A percentile compares a stretch with the other conserved stretches of the same genome.
Evolutionary conservation across 1,139 yeast genomes (phyloP).

Genomic region (Candida tropicalis): DNA sequence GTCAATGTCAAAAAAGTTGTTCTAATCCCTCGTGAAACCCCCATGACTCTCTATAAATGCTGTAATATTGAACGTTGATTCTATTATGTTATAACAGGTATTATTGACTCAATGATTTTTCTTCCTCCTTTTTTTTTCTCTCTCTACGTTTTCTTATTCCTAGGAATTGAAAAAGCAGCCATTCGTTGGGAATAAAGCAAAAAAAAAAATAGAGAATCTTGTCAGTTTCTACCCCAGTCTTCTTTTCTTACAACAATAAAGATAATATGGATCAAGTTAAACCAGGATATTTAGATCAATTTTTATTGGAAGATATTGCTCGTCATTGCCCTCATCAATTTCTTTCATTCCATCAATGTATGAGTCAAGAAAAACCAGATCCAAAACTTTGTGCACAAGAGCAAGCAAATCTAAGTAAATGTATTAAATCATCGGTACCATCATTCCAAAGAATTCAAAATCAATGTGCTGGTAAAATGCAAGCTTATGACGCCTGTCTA

Average conservation of each 20-base stretch:
- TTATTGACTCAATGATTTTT: no score
- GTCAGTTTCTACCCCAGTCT: no score
- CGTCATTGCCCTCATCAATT: constrained; percentile 66
- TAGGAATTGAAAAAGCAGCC: no score
- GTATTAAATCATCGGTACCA: constrained; percentile 64
- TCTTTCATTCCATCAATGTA: constrained; percentile 65
- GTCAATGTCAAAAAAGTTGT: constrained; percentile 36
- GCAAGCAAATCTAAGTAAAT: constrained; percentile 54
- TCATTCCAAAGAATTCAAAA: constrained; percentile 64
- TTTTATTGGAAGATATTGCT: constrained; percentile 51
- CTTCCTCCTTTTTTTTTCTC: background rate
- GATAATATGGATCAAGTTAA: constrained; percentile 14
- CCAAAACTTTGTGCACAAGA: constrained; percentile 50
- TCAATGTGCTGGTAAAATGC: constrained; percentile 56
- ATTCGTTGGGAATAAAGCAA: background rate
- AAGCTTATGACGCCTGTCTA: constrained; percentile 64
- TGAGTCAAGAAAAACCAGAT: constrained; percentile 48
- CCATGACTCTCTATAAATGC: constrained; percentile 8
- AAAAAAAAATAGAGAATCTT: no score
- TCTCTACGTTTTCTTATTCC: background rate
- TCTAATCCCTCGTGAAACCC: constrained; percentile 18
- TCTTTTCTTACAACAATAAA: no score
- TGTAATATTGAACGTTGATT: background rate
- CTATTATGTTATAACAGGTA: no score
- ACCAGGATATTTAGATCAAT: constrained; percentile 33